Conservation (phyloP, 306 rosid genomes). For the Glycine soja region DNA sequence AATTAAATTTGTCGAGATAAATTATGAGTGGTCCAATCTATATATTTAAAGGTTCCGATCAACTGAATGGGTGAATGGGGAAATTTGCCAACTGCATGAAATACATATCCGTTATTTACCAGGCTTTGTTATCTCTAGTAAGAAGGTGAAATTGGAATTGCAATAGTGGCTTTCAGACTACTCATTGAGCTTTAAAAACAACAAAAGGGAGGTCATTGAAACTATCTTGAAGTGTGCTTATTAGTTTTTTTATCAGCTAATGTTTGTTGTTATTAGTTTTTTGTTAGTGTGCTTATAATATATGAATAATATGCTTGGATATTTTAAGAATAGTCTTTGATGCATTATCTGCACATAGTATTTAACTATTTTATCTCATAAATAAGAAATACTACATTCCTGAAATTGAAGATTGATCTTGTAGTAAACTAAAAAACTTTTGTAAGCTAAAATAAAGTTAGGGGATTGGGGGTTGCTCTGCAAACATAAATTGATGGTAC, state of each 20-base stretch:
- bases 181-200: neutral
- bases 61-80: too few species aligned
- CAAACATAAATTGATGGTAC: slow-evolving; percentile 17
- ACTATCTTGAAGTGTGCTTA: neutral
- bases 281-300: neutral
- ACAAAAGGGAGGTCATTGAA: neutral
- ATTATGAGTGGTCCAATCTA: too few species aligned
- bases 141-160: neutral
- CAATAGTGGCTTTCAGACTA: neutral
- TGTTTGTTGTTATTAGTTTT: too few species aligned
- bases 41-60: too few species aligned
- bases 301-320: slow-evolving; percentile 6
- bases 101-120: neutral
- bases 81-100: too few species aligned
- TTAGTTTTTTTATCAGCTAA: too few species aligned
- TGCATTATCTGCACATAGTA: neutral
- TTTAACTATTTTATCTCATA: neutral
- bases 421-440: neutral
- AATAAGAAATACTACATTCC: neutral
- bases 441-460: neutral
- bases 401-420: slow-evolving; percentile 29
- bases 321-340: neutral
- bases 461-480: neutral
- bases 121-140: neutral
- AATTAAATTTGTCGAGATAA: too few species aligned